A percentile compares a stretch with the other conserved stretches of the same genome.
Evolutionary conservation across 331 rosid genomes (phyloP).

Genomic region (Malus hybrid): DNA sequence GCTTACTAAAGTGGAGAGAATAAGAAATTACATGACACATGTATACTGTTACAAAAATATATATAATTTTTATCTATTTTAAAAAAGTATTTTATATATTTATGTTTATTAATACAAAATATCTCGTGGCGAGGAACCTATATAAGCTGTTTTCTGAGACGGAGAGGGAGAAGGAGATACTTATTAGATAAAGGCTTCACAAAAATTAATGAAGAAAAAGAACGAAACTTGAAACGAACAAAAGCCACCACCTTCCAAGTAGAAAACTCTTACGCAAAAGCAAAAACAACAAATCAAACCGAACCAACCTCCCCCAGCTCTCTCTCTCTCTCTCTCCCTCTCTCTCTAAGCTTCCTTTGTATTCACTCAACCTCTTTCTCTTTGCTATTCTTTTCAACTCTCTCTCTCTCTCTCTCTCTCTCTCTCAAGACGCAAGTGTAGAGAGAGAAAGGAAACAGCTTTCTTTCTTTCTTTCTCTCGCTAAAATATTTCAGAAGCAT

Average conservation of each 20-base stretch:
- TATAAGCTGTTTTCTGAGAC: too few species aligned
- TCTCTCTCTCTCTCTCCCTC: neutral
- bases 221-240: neutral
- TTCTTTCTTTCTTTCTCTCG: neutral
- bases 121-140: too few species aligned
- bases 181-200: too few species aligned
- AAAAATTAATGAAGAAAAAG: too few species aligned
- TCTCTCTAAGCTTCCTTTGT: neutral
- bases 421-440: neutral
- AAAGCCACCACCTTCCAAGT: neutral
- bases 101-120: too few species aligned
- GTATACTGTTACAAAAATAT: too few species aligned
- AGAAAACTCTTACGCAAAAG: neutral
- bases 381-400: neutral
- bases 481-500: neutral
- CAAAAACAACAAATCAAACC: neutral
- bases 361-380: conserved; percentile 6
- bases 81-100: too few species aligned
- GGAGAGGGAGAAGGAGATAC: too few species aligned
- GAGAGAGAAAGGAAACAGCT: neutral
- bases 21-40: too few species aligned
- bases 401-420: neutral
- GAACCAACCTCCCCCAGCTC: neutral
- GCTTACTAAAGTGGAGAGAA: too few species aligned
- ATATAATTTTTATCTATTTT: too few species aligned